Evolutionary conservation across 352 stramenopile species (phyloP).

Genomic region (Phytophthora idaei): DNA sequence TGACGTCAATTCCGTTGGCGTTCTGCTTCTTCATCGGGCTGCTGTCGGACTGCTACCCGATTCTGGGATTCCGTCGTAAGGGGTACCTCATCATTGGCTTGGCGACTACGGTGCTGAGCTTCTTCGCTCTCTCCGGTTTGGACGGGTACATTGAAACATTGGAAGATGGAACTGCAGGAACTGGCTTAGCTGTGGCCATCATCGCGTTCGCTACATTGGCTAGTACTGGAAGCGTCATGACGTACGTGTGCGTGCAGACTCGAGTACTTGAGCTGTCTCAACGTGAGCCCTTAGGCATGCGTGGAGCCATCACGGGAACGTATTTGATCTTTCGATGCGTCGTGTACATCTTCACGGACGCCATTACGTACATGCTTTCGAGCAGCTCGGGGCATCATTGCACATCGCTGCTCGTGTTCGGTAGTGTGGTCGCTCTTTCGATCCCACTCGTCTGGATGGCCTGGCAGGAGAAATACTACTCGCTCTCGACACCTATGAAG

Average conservation of each 20-base stretch:
- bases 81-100: conserved; percentile 75
- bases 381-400: conserved; percentile 18
- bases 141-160: conserved; percentile 31
- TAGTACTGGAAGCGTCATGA: conserved; percentile 38
- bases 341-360: conserved; percentile 26
- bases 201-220: conserved; percentile 33
- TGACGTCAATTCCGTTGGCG: conserved; percentile 62
- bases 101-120: conserved; percentile 32
- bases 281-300: conserved; percentile 38
- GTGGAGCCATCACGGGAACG: conserved; percentile 44
- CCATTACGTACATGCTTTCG: conserved; percentile 19
- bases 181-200: conserved; percentile 23
- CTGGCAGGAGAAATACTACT: conserved; percentile 56
- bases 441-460: conserved; percentile 41
- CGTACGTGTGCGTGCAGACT: neutral
- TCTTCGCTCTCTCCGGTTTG: conserved; percentile 39
- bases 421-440: conserved; percentile 34
- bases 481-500: conserved; percentile 46
- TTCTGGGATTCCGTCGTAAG: conserved; percentile 77
- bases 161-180: neutral
- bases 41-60: conserved; percentile 77
- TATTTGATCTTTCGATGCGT: conserved; percentile 45
- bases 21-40: conserved; percentile 85
- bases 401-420: conserved; percentile 35
- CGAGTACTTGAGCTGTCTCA: conserved; percentile 49